A percentile compares a stretch with the other conserved stretches of the same genome.
These are phyloP conservation scores for Alnus glutinosa DNA, from an alignment of 306 rosid genomes.

Conservation along the genomic window DNA sequence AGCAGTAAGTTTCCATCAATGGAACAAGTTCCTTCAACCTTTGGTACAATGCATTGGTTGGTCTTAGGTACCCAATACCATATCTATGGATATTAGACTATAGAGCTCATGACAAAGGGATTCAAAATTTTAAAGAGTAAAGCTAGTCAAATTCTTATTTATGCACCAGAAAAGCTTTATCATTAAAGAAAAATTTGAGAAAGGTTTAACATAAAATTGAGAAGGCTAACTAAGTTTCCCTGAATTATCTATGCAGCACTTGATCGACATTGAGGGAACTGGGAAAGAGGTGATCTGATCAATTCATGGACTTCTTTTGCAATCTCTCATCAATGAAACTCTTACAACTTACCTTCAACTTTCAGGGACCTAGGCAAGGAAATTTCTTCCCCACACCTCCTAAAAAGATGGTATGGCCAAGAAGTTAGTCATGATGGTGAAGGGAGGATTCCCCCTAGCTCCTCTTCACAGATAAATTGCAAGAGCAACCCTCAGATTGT, in stretches of 20 bases:
- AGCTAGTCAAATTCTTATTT: background rate
- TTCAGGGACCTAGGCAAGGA: background rate
- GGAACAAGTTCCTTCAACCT: conserved; percentile 12
- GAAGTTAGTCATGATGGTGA: background rate
- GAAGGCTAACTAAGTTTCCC: background rate
- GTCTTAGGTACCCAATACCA: background rate
- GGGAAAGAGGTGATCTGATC: background rate
- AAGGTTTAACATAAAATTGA: background rate
- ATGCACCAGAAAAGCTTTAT: background rate
- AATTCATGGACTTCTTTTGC: background rate
- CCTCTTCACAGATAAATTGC: background rate
- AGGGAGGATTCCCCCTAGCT: background rate
- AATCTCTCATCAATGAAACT: background rate
- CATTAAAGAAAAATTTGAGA: background rate
- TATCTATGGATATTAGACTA: background rate
- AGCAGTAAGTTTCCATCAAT: conserved; percentile 5
- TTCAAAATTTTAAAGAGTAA: background rate
- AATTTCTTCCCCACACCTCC: background rate
- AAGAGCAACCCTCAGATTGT: background rate
- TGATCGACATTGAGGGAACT: background rate
- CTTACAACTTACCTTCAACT: background rate
- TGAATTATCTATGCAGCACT: background rate
- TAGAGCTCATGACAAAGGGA: background rate
- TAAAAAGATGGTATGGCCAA: background rate
- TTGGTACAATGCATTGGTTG: background rate